These are phyloP conservation scores for Penicillium odoratum DNA, from an alignment of 495 filamentous ascomycete genomes.

Conservation along the genomic window DNA sequence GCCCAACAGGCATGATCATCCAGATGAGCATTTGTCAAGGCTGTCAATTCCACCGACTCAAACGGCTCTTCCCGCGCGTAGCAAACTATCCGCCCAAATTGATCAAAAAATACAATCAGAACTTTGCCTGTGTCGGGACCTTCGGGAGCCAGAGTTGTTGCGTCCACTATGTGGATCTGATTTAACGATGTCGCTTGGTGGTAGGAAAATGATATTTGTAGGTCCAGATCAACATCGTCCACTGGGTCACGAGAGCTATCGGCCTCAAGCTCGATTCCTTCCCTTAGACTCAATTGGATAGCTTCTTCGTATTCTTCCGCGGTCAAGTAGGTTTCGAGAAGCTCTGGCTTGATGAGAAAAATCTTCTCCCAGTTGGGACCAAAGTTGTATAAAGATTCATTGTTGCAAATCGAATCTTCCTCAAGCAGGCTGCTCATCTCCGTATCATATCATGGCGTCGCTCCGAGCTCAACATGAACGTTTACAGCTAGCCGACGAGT, in stretches of 20 bases:
- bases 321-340: neutral
- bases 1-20: slow-evolving; percentile 6
- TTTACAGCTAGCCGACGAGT: no score
- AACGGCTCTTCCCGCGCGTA: slow-evolving; percentile 1
- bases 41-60: neutral
- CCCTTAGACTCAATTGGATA: neutral
- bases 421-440: neutral
- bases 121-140: slow-evolving; percentile 12
- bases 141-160: slow-evolving; percentile 10
- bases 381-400: slow-evolving; percentile 11
- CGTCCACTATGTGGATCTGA: slow-evolving; percentile 13
- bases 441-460: neutral
- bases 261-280: slow-evolving; percentile 3
- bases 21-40: neutral
- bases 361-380: slow-evolving; percentile 12
- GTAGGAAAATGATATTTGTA: neutral
- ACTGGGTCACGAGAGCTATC: slow-evolving; percentile 3
- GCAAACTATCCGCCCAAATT: slow-evolving; percentile 13
- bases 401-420: neutral
- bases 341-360: neutral
- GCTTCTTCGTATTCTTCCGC: neutral
- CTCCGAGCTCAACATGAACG: no score
- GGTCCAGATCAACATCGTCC: slow-evolving; percentile 4
- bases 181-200: slow-evolving; percentile 1
- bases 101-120: slow-evolving; percentile 9